phyloP scores from a whole-genome alignment of 768 basidiomycete genomes.

The Fibroporia radiculosa region DNA sequence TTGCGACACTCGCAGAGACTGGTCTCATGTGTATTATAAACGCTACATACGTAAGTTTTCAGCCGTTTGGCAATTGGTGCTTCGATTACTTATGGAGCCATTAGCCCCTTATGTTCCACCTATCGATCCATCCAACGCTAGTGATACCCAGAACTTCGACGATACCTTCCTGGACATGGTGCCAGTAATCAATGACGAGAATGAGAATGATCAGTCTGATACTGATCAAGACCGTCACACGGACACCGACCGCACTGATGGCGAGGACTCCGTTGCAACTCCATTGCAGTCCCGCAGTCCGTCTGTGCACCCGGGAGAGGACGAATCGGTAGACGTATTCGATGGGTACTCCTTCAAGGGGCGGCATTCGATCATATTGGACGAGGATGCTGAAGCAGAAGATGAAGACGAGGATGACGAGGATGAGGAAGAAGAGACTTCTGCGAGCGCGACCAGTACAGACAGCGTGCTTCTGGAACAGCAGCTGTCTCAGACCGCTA shows the following conservation, averaged over 20 bases:
- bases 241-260: constrained; percentile 65
- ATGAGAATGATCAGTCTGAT: constrained; percentile 45
- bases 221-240: constrained; percentile 68
- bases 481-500: constrained; percentile 4
- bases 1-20: constrained; percentile 50
- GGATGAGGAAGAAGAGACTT: constrained; percentile 21
- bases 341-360: constrained; percentile 95
- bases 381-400: constrained; percentile 61
- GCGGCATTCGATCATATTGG: constrained; percentile 69
- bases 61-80: not conserved
- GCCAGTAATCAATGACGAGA: constrained; percentile 79
- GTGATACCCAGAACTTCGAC: constrained; percentile 97
- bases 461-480: constrained; percentile 16
- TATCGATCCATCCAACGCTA: constrained; percentile 84
- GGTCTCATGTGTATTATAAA: constrained; percentile 92
- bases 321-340: constrained; percentile 70
- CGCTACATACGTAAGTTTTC: constrained; percentile 78
- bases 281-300: constrained; percentile 76
- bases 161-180: constrained; percentile 95
- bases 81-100: not conserved
- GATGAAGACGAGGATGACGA: constrained; percentile 38
- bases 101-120: constrained; percentile 89
- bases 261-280: constrained; percentile 70
- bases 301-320: constrained; percentile 44
- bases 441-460: constrained; percentile 12